phyloP scores from a whole-genome alignment of 768 basidiomycete genomes.

The Serendipita sp. region DNA sequence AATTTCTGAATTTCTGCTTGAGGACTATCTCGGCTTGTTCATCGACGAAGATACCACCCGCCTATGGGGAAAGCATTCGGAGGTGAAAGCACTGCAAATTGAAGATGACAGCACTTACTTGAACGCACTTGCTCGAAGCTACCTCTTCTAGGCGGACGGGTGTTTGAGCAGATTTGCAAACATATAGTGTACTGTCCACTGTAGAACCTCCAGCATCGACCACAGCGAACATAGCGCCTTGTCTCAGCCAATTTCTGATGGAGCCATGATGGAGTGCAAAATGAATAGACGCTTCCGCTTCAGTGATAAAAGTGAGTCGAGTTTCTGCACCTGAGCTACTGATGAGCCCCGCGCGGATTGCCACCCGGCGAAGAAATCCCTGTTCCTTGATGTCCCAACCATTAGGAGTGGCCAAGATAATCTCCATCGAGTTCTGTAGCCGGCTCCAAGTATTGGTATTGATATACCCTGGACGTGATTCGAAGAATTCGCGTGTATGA shows the following conservation, averaged over 20 bases:
- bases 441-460: conserved; percentile 13
- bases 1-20: not conserved
- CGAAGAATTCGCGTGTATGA: not conserved
- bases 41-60: not conserved
- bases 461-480: conserved; percentile 2
- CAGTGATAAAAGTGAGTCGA: conserved; percentile 1
- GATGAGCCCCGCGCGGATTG: conserved; percentile 12
- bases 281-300: conserved; percentile 13
- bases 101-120: not conserved
- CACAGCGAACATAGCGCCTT: not conserved
- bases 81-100: not conserved
- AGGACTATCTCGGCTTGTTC: conserved; percentile 1
- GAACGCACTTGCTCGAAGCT: not conserved
- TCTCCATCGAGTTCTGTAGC: conserved; percentile 12
- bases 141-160: not conserved
- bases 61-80: not conserved
- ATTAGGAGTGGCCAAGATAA: conserved; percentile 16
- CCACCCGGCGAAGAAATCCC: conserved; percentile 13
- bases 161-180: not conserved
- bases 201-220: conserved; percentile 1
- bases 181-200: conserved; percentile 2
- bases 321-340: conserved; percentile 11
- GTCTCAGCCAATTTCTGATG: not conserved
- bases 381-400: conserved; percentile 16
- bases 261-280: not conserved